Conservation (phyloP, 2,329 filamentous ascomycete genomes). For the Colletotrichum ledebouriae region DNA sequence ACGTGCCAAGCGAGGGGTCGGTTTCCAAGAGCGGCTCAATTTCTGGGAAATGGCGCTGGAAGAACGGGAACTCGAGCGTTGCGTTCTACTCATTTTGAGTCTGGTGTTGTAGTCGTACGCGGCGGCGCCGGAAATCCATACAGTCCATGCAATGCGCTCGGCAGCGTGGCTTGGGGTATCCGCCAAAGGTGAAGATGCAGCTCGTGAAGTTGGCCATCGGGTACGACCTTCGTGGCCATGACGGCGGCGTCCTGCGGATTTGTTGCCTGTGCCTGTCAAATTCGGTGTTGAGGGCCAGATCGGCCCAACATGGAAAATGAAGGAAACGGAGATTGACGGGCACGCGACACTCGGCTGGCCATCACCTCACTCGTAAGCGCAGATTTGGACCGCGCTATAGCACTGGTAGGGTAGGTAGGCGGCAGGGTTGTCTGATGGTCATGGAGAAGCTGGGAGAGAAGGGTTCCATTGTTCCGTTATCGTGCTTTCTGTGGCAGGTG, state of each 20-base stretch:
- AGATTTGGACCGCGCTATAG: neutral
- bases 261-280: neutral
- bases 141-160: too few species aligned
- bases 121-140: too few species aligned
- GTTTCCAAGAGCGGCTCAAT: slow-evolving; percentile 25
- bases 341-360: slow-evolving; percentile 28
- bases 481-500: slow-evolving; percentile 4
- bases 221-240: neutral
- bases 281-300: neutral
- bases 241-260: too few species aligned
- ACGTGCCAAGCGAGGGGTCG: slow-evolving; percentile 29
- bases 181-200: slow-evolving; percentile 6
- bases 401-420: neutral
- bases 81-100: neutral
- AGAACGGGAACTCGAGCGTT: neutral
- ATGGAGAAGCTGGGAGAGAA: neutral
- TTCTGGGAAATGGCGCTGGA: slow-evolving; percentile 13
- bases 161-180: too few species aligned
- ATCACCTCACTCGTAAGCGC: neutral
- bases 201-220: neutral
- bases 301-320: neutral
- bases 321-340: slow-evolving; percentile 2
- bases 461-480: slow-evolving; percentile 21
- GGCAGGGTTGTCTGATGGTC: neutral
- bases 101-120: too few species aligned